Conservation (phyloP, 176 grass and related monocot species). For the Lolium perenne region DNA sequence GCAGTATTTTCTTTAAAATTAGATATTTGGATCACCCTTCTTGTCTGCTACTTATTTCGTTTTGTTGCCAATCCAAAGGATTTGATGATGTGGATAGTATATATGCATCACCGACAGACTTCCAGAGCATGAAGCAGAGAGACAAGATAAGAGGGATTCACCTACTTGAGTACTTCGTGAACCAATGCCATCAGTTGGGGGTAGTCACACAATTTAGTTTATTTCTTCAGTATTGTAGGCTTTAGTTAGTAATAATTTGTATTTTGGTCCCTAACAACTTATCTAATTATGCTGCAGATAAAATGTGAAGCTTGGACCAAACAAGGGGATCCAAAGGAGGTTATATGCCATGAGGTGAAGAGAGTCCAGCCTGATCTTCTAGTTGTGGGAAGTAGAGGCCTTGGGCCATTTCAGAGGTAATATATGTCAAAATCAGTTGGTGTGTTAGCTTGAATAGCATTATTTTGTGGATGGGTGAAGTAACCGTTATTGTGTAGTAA, state of each 20-base stretch:
- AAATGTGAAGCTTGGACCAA: slow-evolving; percentile 87
- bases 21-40: slow-evolving; percentile 12
- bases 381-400: slow-evolving; percentile 85
- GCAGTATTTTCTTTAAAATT: slow-evolving; percentile 10
- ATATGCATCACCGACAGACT: slow-evolving; percentile 89
- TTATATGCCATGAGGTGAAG: slow-evolving; percentile 89
- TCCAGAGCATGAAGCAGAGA: slow-evolving; percentile 69
- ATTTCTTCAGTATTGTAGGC: slow-evolving; percentile 39
- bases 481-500: not conserved
- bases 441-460: not conserved
- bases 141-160: slow-evolving; percentile 91
- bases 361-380: slow-evolving; percentile 82
- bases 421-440: not conserved
- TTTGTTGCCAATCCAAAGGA: slow-evolving; percentile 57
- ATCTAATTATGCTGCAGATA: slow-evolving; percentile 57
- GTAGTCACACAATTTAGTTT: slow-evolving; percentile 51
- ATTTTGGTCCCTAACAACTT: slow-evolving; percentile 21
- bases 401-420: slow-evolving; percentile 98
- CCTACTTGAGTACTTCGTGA: slow-evolving; percentile 92
- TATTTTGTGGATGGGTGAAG: not conserved
- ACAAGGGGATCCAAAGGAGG: slow-evolving; percentile 85
- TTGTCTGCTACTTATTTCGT: slow-evolving; percentile 28
- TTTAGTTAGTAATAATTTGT: not conserved
- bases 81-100: slow-evolving; percentile 98
- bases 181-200: slow-evolving; percentile 78